Conservation (phyloP, 78 protist species). For the Monosiga brevicollis region DNA sequence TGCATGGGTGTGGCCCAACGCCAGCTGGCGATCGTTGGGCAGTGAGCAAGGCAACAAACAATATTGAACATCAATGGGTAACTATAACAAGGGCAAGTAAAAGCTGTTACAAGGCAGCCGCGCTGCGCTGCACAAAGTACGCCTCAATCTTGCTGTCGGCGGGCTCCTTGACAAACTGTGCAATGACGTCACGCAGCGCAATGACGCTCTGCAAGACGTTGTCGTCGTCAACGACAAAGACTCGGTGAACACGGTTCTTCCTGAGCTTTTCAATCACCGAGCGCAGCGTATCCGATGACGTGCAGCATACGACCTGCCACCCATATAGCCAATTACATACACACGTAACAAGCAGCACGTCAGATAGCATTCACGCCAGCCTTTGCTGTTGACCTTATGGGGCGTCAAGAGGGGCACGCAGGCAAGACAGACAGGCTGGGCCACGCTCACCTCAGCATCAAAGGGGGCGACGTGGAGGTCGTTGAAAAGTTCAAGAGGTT, state of each 20-base stretch:
- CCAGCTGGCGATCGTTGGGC: no score
- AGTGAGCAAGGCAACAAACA: no score
- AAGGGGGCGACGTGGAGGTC: background rate
- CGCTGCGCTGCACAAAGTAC: background rate
- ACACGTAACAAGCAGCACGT: background rate
- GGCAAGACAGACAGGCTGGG: background rate
- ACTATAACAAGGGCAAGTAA: no score
- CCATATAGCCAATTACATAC: background rate
- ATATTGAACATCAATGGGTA: no score
- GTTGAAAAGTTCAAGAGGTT: background rate
- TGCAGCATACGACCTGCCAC: background rate
- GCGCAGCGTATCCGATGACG: background rate
- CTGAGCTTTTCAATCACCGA: background rate
- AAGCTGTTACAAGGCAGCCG: no score
- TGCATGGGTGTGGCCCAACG: no score
- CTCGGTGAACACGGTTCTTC: background rate
- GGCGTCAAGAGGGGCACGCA: background rate
- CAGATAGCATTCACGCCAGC: background rate
- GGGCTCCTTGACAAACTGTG: background rate
- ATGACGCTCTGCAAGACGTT: background rate
- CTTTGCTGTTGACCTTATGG: background rate
- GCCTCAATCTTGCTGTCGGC: background rate
- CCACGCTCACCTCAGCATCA: background rate
- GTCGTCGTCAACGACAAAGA: background rate
- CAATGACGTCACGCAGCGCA: background rate